These are phyloP conservation scores for Hypoxylon trugodes DNA, from an alignment of 495 filamentous ascomycete species.

Conservation along the genomic window DNA sequence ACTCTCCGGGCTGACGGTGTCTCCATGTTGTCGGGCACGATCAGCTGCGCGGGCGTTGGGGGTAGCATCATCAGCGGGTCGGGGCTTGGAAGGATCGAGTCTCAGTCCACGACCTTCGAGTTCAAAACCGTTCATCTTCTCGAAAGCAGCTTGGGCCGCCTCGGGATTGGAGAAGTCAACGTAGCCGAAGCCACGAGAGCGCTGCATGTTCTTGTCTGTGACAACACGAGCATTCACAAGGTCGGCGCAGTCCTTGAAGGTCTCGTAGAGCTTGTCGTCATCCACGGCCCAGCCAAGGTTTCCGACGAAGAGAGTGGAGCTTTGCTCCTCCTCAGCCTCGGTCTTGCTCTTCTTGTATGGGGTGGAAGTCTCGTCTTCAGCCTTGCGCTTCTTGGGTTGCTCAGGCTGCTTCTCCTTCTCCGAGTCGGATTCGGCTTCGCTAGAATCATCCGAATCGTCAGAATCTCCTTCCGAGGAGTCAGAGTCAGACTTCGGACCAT, in stretches of 20 bases:
- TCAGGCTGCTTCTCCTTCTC: constrained; percentile 63
- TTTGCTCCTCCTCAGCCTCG: constrained; percentile 61
- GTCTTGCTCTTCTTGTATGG: constrained; percentile 87
- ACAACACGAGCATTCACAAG: constrained; percentile 80
- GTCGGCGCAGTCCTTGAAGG: constrained; percentile 87
- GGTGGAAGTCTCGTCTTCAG: constrained; percentile 67
- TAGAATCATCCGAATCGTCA: constrained; percentile 48
- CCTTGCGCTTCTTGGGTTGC: constrained; percentile 90
- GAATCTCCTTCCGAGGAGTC: constrained; percentile 53
- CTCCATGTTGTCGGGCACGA: constrained; percentile 80
- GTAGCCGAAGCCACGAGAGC: constrained; percentile 96
- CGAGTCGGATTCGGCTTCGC: constrained; percentile 53
- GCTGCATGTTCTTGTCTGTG: constrained; percentile 80
- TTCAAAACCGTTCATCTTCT: constrained; percentile 79
- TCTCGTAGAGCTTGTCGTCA: constrained; percentile 85
- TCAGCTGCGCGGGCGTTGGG: constrained; percentile 67
- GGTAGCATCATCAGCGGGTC: constrained; percentile 60
- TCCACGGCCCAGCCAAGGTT: constrained; percentile 96
- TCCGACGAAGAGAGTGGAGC: constrained; percentile 82
- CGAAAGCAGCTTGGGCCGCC: constrained; percentile 77
- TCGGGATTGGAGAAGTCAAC: constrained; percentile 82
- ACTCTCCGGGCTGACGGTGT: constrained; percentile 74
- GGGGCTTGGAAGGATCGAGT: constrained; percentile 85
- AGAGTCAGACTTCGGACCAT: constrained; percentile 44
- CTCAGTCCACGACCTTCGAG: constrained; percentile 88